Conservation (phyloP, 164 flowering plant species). For the Kalanchoe fedtschenkoi region DNA sequence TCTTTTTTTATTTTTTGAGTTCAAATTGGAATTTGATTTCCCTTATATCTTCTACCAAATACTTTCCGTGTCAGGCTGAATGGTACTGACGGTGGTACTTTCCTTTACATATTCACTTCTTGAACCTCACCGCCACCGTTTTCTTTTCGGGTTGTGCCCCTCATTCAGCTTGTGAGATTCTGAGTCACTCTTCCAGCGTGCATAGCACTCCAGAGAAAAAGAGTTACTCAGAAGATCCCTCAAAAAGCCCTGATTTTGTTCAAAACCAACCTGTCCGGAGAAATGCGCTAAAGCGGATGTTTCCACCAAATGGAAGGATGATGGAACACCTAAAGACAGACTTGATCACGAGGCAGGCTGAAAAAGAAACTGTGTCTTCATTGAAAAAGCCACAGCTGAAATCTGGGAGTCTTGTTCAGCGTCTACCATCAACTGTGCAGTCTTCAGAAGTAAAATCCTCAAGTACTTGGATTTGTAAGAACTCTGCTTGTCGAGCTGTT, state of each 20-base stretch:
- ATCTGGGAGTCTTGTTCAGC: background rate
- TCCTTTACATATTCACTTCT: background rate
- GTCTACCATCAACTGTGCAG: background rate
- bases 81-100: background rate
- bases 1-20: background rate
- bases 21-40: background rate
- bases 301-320: background rate
- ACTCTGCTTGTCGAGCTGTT: constrained; percentile 36
- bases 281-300: background rate
- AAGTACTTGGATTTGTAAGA: constrained; percentile 18
- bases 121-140: background rate
- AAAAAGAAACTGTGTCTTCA: background rate
- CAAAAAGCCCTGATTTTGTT: background rate
- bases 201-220: background rate
- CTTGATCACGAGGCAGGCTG: background rate
- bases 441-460: background rate
- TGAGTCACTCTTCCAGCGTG: background rate
- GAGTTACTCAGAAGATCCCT: background rate
- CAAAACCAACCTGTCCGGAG: background rate
- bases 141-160: background rate
- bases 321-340: background rate
- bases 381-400: background rate
- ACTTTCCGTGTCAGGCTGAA: background rate
- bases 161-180: background rate
- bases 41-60: too few species aligned